Evolutionary conservation across 352 stramenopile genomes (phyloP).

Genomic region (Globisporangium carolinianum): DNA sequence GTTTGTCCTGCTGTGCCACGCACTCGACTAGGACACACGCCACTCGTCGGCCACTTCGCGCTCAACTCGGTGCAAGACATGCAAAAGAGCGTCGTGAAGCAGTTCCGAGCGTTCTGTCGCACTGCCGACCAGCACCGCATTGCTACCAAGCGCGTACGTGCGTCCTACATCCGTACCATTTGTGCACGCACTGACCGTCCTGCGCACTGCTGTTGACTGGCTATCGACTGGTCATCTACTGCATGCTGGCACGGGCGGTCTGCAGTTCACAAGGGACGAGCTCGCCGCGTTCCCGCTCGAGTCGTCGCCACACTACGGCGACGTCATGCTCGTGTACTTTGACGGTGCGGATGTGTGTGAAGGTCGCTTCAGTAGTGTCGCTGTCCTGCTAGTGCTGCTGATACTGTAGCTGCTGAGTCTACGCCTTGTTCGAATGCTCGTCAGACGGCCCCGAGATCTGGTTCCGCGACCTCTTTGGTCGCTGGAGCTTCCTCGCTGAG

Average conservation of each 20-base stretch:
- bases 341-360: constrained; percentile 9
- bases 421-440: background rate
- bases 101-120: constrained; percentile 32
- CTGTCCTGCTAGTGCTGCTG: too few relatives aligned
- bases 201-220: background rate
- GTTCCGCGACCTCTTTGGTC: constrained; percentile 48
- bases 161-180: background rate
- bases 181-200: too few relatives aligned
- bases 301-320: constrained; percentile 47
- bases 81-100: constrained; percentile 26
- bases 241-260: background rate
- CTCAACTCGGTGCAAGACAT: constrained; percentile 61
- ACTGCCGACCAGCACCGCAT: constrained; percentile 32
- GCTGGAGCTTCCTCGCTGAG: constrained; percentile 65
- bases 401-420: too few relatives aligned
- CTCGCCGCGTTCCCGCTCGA: constrained; percentile 45
- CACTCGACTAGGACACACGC: constrained; percentile 23
- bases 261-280: constrained; percentile 16
- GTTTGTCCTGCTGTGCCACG: background rate
- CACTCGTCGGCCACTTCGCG: constrained; percentile 58
- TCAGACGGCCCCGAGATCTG: constrained; percentile 49
- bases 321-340: constrained; percentile 44
- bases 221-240: background rate
- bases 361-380: too few relatives aligned
- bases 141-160: constrained; percentile 11